Percentiles rank a stretch among this genome's conserved stretches.
phyloP scores from a whole-genome alignment of 2,329 filamentous ascomycete species.

The Sclerotinia minor region DNA sequence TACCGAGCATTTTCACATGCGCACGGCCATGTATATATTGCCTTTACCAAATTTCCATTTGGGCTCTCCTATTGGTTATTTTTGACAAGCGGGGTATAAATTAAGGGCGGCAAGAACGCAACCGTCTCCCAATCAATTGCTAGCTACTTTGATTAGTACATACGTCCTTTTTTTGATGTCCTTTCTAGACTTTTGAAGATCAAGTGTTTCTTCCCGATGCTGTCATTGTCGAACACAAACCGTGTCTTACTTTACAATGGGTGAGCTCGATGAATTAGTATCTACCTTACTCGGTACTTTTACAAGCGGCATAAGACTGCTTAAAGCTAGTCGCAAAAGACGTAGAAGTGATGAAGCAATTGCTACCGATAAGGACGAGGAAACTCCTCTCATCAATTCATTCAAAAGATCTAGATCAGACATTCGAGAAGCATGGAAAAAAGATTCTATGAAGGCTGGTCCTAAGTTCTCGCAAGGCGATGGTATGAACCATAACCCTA shows the following conservation, averaged over 20 bases:
- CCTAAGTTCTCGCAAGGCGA: constrained; percentile 50
- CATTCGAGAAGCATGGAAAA: constrained; percentile 48
- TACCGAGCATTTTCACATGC: neutral
- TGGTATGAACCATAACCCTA: constrained; percentile 43
- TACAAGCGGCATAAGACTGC: constrained; percentile 39
- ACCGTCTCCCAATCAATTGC: constrained; percentile 8
- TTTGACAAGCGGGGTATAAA: constrained; percentile 8
- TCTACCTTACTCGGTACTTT: constrained; percentile 51
- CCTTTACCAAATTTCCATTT: constrained; percentile 1
- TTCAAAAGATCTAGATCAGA: constrained; percentile 37
- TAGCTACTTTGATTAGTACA: neutral
- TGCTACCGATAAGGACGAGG: neutral
- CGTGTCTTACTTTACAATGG: constrained; percentile 39
- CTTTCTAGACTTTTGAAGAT: neutral
- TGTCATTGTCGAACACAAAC: neutral
- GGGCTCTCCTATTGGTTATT: constrained; percentile 4
- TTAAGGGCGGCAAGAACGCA: constrained; percentile 9
- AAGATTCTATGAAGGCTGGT: constrained; percentile 46
- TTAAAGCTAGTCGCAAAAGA: constrained; percentile 45
- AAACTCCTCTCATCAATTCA: constrained; percentile 44
- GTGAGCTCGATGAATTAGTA: constrained; percentile 48
- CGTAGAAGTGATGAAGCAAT: constrained; percentile 21
- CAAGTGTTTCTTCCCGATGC: neutral
- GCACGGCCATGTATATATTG: neutral
- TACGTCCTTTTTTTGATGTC: neutral